Evolutionary conservation across 129 eudicot genomes (phyloP).

Genomic region (Chrysanthemum makinoi): DNA sequence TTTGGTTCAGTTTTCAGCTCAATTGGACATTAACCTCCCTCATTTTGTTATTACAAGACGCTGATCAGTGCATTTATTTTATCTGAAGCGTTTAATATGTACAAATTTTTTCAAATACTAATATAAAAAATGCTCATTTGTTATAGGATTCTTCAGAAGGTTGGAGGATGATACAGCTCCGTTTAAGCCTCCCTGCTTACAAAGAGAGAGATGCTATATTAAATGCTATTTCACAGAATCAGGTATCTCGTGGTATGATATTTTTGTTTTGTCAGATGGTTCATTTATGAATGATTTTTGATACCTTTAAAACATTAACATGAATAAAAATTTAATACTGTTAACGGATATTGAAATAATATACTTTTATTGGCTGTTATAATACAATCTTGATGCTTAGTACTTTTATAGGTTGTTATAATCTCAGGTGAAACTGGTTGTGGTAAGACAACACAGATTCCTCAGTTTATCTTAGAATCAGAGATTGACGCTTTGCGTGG

Average conservation of each 20-base stretch:
- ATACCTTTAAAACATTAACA: neutral
- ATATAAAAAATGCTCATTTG: slow-evolving; percentile 22
- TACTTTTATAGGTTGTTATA: slow-evolving; percentile 65
- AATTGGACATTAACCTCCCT: neutral
- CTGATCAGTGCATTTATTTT: neutral
- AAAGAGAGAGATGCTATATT: slow-evolving; percentile 81
- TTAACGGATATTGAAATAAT: too few relatives aligned
- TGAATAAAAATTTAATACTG: neutral
- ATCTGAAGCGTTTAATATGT: slow-evolving; percentile 7
- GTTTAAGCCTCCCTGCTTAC: slow-evolving; percentile 84
- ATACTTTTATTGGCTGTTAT: neutral
- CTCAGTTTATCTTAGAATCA: slow-evolving; percentile 89
- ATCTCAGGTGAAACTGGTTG: slow-evolving; percentile 99
- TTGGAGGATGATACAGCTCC: slow-evolving; percentile 65
- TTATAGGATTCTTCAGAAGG: slow-evolving; percentile 83
- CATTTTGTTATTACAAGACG: neutral
- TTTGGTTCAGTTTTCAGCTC: neutral
- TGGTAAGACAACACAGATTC: slow-evolving; percentile 98
- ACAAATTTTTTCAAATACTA: slow-evolving; percentile 8
- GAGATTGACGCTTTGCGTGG: slow-evolving; percentile 73
- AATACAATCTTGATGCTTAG: slow-evolving; percentile 17
- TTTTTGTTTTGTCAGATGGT: neutral
- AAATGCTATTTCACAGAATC: slow-evolving; percentile 68
- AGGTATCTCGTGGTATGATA: slow-evolving; percentile 44
- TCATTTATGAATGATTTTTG: neutral